Conservation (phyloP, 441 rosid genomes). For the Erysimum cheiri region DNA sequence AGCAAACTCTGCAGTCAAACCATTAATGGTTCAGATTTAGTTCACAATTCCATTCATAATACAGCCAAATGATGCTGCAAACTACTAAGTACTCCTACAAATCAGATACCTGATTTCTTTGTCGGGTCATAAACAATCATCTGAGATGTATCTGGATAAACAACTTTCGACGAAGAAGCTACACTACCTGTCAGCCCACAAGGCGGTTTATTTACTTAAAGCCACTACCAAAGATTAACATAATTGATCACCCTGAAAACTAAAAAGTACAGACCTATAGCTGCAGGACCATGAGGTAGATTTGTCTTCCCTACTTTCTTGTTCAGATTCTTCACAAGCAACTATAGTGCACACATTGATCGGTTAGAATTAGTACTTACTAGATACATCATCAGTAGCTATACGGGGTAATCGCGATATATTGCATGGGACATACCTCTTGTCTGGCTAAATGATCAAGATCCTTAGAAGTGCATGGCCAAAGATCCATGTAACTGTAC, state of each 20-base stretch:
- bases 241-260: conserved; percentile 20
- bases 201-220: conserved; percentile 48
- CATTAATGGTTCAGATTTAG: conserved; percentile 19
- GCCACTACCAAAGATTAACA: conserved; percentile 30
- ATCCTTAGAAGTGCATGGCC: conserved; percentile 91
- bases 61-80: conserved; percentile 19
- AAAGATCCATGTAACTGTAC: conserved; percentile 94
- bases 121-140: conserved; percentile 78
- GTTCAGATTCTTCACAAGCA: conserved; percentile 73
- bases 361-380: conserved; percentile 19
- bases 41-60: conserved; percentile 10
- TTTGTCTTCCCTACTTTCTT: conserved; percentile 76
- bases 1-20: conserved; percentile 50
- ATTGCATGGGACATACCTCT: conserved; percentile 64
- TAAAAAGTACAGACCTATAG: conserved; percentile 50
- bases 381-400: conserved; percentile 23
- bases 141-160: conserved; percentile 76
- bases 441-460: conserved; percentile 88
- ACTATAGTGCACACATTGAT: conserved; percentile 52
- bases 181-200: conserved; percentile 50
- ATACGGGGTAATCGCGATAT: conserved; percentile 4
- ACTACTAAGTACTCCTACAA: conserved; percentile 19
- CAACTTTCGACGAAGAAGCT: conserved; percentile 55
- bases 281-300: conserved; percentile 57
- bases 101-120: conserved; percentile 70